These are phyloP conservation scores for Candida morakotiae DNA, from an alignment of 805 yeast genomes.

Conservation along the genomic window DNA sequence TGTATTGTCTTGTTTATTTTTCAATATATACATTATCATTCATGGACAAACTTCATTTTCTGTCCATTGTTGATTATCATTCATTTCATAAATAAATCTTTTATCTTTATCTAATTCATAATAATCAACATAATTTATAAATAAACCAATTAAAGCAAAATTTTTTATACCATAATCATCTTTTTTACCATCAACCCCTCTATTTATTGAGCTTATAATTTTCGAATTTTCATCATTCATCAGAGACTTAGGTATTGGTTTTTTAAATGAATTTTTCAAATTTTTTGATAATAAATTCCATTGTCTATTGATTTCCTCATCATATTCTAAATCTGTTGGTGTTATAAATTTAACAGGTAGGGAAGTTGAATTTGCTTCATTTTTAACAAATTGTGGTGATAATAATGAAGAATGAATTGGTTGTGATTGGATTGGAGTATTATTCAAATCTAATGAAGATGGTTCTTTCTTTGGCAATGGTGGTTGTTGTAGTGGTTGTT, in stretches of 20 bases:
- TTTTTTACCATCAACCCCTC: slow-evolving; percentile 81
- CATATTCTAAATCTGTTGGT: slow-evolving; percentile 65
- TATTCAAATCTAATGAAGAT: not conserved
- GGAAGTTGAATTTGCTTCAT: not conserved
- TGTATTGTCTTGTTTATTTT: too few relatives aligned
- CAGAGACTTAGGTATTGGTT: slow-evolving; percentile 67
- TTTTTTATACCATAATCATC: slow-evolving; percentile 60
- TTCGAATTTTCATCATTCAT: slow-evolving; percentile 53
- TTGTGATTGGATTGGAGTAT: slow-evolving; percentile 3
- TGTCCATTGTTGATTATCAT: slow-evolving; percentile 61
- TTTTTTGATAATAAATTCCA: slow-evolving; percentile 60
- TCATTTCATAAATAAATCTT: slow-evolving; percentile 51
- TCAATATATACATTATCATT: slow-evolving; percentile 8
- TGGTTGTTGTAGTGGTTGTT: slow-evolving; percentile 13
- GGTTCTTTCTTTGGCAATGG: not conserved
- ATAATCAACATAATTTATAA: slow-evolving; percentile 68
- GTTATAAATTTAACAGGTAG: slow-evolving; percentile 20
- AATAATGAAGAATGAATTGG: slow-evolving; percentile 8
- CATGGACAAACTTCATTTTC: slow-evolving; percentile 81
- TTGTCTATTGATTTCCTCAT: slow-evolving; percentile 53
- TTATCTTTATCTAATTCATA: slow-evolving; percentile 57
- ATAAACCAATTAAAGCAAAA: slow-evolving; percentile 65
- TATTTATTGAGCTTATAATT: slow-evolving; percentile 61
- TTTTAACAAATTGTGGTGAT: slow-evolving; percentile 6
- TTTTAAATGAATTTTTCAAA: slow-evolving; percentile 62